Base-by-base conservation (phyloP, 495 filamentous ascomycete genomes). In the Friedmanniomyces simplex region DNA sequence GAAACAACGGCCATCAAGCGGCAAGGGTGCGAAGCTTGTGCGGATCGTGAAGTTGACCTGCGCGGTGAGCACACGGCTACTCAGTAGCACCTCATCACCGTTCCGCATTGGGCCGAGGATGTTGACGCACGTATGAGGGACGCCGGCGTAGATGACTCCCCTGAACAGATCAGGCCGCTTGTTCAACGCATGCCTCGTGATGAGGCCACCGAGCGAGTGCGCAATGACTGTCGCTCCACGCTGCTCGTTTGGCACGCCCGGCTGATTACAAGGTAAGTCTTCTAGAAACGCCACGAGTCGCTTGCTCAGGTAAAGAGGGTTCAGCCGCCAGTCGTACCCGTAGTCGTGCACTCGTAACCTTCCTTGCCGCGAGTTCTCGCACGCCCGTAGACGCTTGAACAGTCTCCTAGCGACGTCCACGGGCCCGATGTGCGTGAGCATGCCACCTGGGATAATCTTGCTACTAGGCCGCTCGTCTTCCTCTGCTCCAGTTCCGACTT, bases 1-100 rank as follows among this genome's bases (percentile, higher is more conserved):
- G 66, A 96, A 98, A 70, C 90, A 95, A 66, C 82, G 80, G 0
- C 91, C 91, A 63, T 91, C 83, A 58, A 96, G 86, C 2, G 93
- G 91, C 1, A 98, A 77, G 21, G 96, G 83, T 21, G 84, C 79
- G 63, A 85, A 98, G 54, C 80, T 87, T 1, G 88, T 96, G 7
- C 91, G 85, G 41, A 98, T 79, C 1, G 87, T 89, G 70, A 98
- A 96, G 69, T 91, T 95, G 50, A 95, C 91, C 69, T 96, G 89
- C 0, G 93, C 90, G 1, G 91, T 96, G 1, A 98, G 76, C 1
- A 96, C 87, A 55, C 88, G 87, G 21, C 89, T 89, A 66, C 89
- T 95, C 34, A 98, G 72, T 2, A 96, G 76, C 1, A 96, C 93
- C 25, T 89, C 85, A 66, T 96, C 91, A 13, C 90, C 90, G 65